Base-by-base conservation (phyloP, 2,329 filamentous ascomycete genomes). In the Tolypocladium pustulatum region DNA sequence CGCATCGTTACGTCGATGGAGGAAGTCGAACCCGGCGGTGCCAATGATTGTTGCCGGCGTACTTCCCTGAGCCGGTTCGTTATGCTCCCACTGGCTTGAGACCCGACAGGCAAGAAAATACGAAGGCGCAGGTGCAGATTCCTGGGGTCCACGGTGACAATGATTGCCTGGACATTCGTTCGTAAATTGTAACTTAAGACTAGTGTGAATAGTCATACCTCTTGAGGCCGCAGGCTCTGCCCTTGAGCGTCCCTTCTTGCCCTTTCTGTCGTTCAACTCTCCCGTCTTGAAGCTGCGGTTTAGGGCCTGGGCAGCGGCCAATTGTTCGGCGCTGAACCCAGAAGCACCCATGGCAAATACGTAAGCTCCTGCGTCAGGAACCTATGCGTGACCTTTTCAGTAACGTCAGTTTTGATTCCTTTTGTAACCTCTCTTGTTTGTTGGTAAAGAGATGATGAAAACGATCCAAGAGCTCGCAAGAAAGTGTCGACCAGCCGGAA, bases 241-340 rank as follows among this genome's bases (percentile, higher is more conserved):
- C 7, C 3, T 8, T n/a, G 38, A 17, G 30, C 38, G 62, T 27
- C 60, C 32, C 25, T 60, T 57, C 15, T 49, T 56, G 27, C 27
- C 32, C 6, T 56, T 43, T 22, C 25, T 52, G 20, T 54, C 43
- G 6, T 61, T 64, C 3, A 27, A 7, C 1, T 56, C 58, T 20
- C 62, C 60, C 15, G 58, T 58, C 43, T 65, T 67, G 57, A 73
- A 73, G 43, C 61, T 63, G 2, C 54, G 46, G 1, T 64, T 65
- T 15, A 73, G 65, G 6, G 63, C 68, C 20, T 59, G 59, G 17
- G 71, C 71, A 12, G 62, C 70, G 17, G 60, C 61, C 2, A 73
- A 55, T 41, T 63, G 61, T 0, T 61, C 30, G 27, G 72, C 66
- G 10, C 62, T 62, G 36, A 61, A 72, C 0, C 61, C 63, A 2